Evolutionary conservation across 2,329 filamentous ascomycete species (phyloP).

Genomic region (Epichloe gansuensis): DNA sequence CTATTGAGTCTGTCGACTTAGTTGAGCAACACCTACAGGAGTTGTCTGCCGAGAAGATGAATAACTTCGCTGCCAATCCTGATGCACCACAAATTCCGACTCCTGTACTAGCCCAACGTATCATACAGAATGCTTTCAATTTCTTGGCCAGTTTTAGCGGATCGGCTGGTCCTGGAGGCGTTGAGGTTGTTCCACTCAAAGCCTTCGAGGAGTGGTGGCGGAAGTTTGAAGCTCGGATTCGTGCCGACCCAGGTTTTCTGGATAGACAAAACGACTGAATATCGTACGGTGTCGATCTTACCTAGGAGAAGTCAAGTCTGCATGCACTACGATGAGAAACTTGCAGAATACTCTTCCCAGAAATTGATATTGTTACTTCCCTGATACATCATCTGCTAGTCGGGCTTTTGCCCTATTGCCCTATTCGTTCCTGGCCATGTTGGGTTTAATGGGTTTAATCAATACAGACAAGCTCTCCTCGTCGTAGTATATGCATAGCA

Average conservation of each 20-base stretch:
- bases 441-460: too few relatives aligned
- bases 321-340: too few relatives aligned
- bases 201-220: slow-evolving; percentile 97
- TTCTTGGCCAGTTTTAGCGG: slow-evolving; percentile 82
- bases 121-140: slow-evolving; percentile 96
- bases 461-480: too few relatives aligned
- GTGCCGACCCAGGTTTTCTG: slow-evolving; percentile 77
- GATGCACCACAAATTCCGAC: slow-evolving; percentile 42
- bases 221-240: slow-evolving; percentile 83
- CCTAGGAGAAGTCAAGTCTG: background rate
- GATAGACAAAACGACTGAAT: slow-evolving; percentile 42
- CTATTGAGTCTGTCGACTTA: slow-evolving; percentile 62
- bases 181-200: slow-evolving; percentile 85
- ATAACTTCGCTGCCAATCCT: background rate
- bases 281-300: background rate
- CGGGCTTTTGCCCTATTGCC: too few relatives aligned
- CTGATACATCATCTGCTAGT: too few relatives aligned
- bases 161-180: slow-evolving; percentile 44
- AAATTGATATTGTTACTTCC: too few relatives aligned
- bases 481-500: too few relatives aligned
- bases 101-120: slow-evolving; percentile 73
- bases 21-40: slow-evolving; percentile 59
- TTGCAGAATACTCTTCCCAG: too few relatives aligned
- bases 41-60: slow-evolving; percentile 28
- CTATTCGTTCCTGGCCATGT: too few relatives aligned